A percentile compares a stretch with the other conserved stretches of the same genome.
These are phyloP conservation scores for Toxicodendron radicans DNA, from an alignment of 345 rosid genomes.

Conservation along the genomic window DNA sequence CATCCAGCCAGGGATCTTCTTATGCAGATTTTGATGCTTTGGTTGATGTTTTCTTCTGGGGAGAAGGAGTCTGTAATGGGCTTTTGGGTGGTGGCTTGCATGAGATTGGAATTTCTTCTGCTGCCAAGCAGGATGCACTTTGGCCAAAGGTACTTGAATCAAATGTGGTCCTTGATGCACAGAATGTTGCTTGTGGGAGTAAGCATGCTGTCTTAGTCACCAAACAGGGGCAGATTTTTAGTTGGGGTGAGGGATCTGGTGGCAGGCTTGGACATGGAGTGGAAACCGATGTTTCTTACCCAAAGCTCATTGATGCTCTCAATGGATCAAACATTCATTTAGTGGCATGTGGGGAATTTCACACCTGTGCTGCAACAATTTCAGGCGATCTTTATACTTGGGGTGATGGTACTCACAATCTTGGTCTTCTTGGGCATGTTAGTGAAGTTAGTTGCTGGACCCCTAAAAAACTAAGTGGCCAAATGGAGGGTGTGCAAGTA, in stretches of 20 bases:
- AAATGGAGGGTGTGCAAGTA: slow-evolving; percentile 59
- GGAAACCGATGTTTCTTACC: slow-evolving; percentile 55
- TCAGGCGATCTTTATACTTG: slow-evolving; percentile 68
- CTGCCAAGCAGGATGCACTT: slow-evolving; percentile 32
- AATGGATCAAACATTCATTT: slow-evolving; percentile 46
- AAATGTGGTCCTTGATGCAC: slow-evolving; percentile 44
- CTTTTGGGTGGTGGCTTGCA: slow-evolving; percentile 29
- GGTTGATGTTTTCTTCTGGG: slow-evolving; percentile 49
- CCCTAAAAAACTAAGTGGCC: slow-evolving; percentile 54
- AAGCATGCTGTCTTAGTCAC: slow-evolving; percentile 45
- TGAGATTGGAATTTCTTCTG: slow-evolving; percentile 27
- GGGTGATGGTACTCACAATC: slow-evolving; percentile 61
- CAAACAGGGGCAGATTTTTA: slow-evolving; percentile 49
- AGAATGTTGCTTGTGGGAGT: slow-evolving; percentile 45
- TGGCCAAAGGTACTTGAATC: slow-evolving; percentile 47
- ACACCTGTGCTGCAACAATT: slow-evolving; percentile 66
- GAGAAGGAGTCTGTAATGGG: slow-evolving; percentile 43
- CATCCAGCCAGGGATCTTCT: slow-evolving; percentile 45
- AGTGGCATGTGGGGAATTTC: slow-evolving; percentile 73
- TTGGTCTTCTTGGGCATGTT: slow-evolving; percentile 62
- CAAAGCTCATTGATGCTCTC: slow-evolving; percentile 55
- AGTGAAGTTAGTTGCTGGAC: slow-evolving; percentile 59
- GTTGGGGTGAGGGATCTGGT: slow-evolving; percentile 60
- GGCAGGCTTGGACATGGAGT: slow-evolving; percentile 67
- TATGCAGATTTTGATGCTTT: slow-evolving; percentile 43